Conservation (phyloP, 352 stramenopile genomes). For the Thraustotheca clavata region DNA sequence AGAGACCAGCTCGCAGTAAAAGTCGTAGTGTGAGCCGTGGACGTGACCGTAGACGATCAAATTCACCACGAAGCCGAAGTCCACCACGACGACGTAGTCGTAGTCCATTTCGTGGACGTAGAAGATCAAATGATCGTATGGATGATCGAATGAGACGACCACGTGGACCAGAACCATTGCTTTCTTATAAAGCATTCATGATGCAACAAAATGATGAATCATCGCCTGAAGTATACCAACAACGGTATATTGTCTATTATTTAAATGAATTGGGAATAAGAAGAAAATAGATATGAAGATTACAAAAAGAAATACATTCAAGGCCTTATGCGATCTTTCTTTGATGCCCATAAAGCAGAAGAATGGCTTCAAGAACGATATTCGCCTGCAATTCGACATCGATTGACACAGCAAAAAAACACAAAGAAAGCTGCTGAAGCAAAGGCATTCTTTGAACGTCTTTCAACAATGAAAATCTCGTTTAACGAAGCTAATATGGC, state of each 20-base stretch:
- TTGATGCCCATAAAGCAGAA: conserved; percentile 74
- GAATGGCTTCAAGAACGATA: conserved; percentile 84
- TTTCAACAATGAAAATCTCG: conserved; percentile 46
- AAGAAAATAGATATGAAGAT: conserved; percentile 46
- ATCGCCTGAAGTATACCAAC: conserved; percentile 71
- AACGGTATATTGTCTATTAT: conserved; percentile 27
- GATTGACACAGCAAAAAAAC: conserved; percentile 52
- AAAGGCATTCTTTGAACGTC: conserved; percentile 62
- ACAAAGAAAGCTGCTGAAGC: conserved; percentile 61
- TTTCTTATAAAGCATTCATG: conserved; percentile 85
- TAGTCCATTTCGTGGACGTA: conserved; percentile 15
- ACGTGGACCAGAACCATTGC: conserved; percentile 43
- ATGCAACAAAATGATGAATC: conserved; percentile 79
- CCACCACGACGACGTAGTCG: conserved; percentile 13
- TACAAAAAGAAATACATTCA: conserved; percentile 86
- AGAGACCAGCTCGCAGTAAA: not conserved
- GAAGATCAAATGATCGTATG: conserved; percentile 6
- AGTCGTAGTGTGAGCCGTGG: conserved; percentile 14
- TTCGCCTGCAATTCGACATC: conserved; percentile 61
- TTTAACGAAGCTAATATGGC: conserved; percentile 48
- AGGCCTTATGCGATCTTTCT: conserved; percentile 70
- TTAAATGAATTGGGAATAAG: not conserved
- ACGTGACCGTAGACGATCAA: conserved; percentile 10
- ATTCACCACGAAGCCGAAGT: conserved; percentile 8
- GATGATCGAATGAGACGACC: conserved; percentile 2